phyloP scores from a whole-genome alignment of 2,329 filamentous ascomycete species.

The Didymosphaeria variabile region DNA sequence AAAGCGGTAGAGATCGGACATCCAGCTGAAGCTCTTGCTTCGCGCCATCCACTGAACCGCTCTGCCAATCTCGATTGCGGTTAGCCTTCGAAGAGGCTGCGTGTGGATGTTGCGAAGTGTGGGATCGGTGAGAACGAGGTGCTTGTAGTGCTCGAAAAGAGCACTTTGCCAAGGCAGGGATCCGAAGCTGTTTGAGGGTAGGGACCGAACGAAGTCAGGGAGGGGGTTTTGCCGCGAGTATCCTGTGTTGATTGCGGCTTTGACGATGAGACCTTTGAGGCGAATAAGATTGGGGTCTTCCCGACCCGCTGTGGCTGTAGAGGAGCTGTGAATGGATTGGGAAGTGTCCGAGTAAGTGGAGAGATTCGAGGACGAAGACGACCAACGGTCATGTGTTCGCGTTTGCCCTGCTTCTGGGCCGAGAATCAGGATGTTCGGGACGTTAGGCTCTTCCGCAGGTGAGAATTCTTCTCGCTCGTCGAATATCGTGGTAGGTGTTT shows the following conservation, averaged over 20 bases:
- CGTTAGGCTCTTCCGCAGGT: slow-evolving; percentile 74
- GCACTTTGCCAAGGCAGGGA: slow-evolving; percentile 73
- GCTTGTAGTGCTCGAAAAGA: slow-evolving; percentile 81
- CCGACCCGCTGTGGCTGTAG: slow-evolving; percentile 71
- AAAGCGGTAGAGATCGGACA: slow-evolving; percentile 81
- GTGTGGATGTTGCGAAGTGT: slow-evolving; percentile 61
- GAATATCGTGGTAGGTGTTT: slow-evolving; percentile 94
- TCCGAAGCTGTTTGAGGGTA: slow-evolving; percentile 83
- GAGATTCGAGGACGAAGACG: slow-evolving; percentile 76
- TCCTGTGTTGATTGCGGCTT: slow-evolving; percentile 85
- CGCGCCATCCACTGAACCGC: slow-evolving; percentile 80
- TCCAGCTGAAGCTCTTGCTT: slow-evolving; percentile 77
- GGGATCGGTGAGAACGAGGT: slow-evolving; percentile 77
- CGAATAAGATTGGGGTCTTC: slow-evolving; percentile 82
- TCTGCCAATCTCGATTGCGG: slow-evolving; percentile 79
- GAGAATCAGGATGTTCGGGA: slow-evolving; percentile 88
- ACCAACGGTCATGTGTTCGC: slow-evolving; percentile 74
- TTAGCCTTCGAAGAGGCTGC: slow-evolving; percentile 69
- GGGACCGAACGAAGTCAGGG: slow-evolving; percentile 77
- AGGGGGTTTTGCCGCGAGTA: slow-evolving; percentile 73
- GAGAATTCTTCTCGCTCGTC: slow-evolving; percentile 83
- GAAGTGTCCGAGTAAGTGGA: slow-evolving; percentile 79
- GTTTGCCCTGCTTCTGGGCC: slow-evolving; percentile 69
- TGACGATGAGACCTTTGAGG: slow-evolving; percentile 80
- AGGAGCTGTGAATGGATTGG: slow-evolving; percentile 67